Evolutionary conservation across 2,329 filamentous ascomycete genomes (phyloP).

Genomic region (Cucurbitaria berberidis): DNA sequence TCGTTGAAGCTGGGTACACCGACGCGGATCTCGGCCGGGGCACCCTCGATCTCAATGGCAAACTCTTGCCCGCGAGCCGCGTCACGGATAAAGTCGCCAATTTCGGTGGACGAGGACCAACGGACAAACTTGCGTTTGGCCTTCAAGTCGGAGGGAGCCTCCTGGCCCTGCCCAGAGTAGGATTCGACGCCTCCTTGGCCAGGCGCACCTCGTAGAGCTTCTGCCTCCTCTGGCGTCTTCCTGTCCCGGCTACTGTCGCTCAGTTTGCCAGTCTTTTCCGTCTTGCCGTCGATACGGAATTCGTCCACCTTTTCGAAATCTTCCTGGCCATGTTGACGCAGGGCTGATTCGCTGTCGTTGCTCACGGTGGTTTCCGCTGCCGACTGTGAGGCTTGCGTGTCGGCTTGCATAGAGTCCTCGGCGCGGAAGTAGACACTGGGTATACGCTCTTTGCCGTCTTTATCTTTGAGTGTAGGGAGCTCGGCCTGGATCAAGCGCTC

Average conservation of each 20-base stretch:
- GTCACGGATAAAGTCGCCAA: constrained; percentile 93
- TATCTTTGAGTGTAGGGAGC: constrained; percentile 69
- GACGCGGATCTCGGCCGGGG: constrained; percentile 71
- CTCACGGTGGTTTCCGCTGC: constrained; percentile 33
- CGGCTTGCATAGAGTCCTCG: constrained; percentile 72
- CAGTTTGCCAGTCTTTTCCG: constrained; percentile 54
- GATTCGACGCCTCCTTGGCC: constrained; percentile 69
- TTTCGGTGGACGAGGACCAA: constrained; percentile 87
- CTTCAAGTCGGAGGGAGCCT: constrained; percentile 51
- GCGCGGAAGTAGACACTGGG: constrained; percentile 81
- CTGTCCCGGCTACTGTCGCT: constrained; percentile 22
- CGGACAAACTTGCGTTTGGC: constrained; percentile 74
- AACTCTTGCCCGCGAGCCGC: constrained; percentile 86
- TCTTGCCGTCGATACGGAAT: constrained; percentile 58
- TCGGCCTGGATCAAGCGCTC: constrained; percentile 89
- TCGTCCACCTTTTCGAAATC: constrained; percentile 57
- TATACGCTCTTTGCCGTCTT: constrained; percentile 69
- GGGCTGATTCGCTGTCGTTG: constrained; percentile 31
- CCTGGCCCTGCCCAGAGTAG: constrained; percentile 73
- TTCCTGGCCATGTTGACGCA: constrained; percentile 44
- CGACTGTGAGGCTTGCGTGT: constrained; percentile 44
- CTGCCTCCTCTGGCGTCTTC: constrained; percentile 39
- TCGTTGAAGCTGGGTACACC: constrained; percentile 88
- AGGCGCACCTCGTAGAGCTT: constrained; percentile 53
- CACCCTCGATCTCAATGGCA: constrained; percentile 79